phyloP scores from a whole-genome alignment of 371 early-diverging fungal species.

The Nematocida ausubeli region DNA sequence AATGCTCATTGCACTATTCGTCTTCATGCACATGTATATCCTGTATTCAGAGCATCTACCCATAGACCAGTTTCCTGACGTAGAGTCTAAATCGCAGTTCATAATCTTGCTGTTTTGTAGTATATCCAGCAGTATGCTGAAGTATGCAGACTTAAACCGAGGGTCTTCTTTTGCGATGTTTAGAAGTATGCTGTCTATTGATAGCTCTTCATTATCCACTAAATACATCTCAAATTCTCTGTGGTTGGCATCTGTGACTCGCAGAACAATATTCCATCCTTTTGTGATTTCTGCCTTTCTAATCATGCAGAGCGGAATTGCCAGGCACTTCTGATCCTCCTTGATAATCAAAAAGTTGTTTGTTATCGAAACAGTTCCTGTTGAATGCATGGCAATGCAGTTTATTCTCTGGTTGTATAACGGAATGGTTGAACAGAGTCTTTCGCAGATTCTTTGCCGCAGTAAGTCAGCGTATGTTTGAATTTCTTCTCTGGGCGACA shows the following conservation, averaged over 20 bases:
- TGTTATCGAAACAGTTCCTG: slow-evolving; percentile 8
- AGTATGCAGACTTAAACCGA: slow-evolving; percentile 36
- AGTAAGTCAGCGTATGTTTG: not conserved
- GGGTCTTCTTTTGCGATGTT: not conserved
- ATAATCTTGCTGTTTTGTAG: not conserved
- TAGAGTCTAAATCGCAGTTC: not conserved
- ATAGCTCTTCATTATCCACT: not conserved
- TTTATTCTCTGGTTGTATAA: slow-evolving; percentile 45
- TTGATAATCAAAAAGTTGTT: slow-evolving; percentile 41
- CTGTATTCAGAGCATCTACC: slow-evolving; percentile 22
- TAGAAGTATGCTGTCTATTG: not conserved
- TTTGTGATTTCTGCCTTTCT: slow-evolving; percentile 29
- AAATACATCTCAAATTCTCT: slow-evolving; percentile 23
- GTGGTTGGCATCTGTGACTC: slow-evolving; percentile 28
- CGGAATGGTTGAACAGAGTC: slow-evolving; percentile 29
- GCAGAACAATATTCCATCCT: not conserved
- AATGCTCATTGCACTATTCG: not conserved
- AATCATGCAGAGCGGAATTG: slow-evolving; percentile 39
- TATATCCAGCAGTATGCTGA: slow-evolving; percentile 40
- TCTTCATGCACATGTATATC: slow-evolving; percentile 9
- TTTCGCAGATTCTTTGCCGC: slow-evolving; percentile 12
- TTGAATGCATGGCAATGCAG: not conserved
- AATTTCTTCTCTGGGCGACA: slow-evolving; percentile 1
- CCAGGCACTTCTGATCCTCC: not conserved
- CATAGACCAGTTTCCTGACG: slow-evolving; percentile 3